Conservation (phyloP, 371 early-diverging fungal genomes). For the Apophysomyces elegans region DNA sequence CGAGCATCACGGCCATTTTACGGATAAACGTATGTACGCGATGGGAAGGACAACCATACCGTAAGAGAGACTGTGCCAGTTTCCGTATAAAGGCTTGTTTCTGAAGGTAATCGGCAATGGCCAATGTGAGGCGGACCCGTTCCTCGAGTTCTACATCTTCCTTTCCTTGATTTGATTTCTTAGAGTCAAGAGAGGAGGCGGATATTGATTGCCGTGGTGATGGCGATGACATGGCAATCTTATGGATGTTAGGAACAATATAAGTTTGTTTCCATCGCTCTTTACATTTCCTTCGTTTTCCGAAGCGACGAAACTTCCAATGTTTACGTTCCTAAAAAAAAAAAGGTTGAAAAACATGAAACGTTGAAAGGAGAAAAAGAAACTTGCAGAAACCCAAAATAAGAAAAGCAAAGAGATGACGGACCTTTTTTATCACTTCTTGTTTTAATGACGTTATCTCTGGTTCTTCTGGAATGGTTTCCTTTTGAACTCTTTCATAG, state of each 20-base stretch:
- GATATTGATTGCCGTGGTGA: not conserved
- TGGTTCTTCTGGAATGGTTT: not conserved
- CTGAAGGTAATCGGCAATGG: slow-evolving; percentile 43
- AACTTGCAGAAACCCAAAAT: not conserved
- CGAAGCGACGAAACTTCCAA: not conserved
- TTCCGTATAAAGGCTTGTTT: slow-evolving; percentile 46
- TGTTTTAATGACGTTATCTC: not conserved
- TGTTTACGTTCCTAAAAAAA: slow-evolving; percentile 7
- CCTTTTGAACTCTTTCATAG: slow-evolving; percentile 3
- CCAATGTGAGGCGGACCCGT: slow-evolving; percentile 39
- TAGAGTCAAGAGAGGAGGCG: not conserved
- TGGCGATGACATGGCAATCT: slow-evolving; percentile 3
- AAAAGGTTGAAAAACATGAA: not conserved
- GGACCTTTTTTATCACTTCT: not conserved
- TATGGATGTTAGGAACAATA: slow-evolving; percentile 14
- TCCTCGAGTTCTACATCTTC: slow-evolving; percentile 24
- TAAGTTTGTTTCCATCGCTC: slow-evolving; percentile 14
- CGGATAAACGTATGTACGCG: slow-evolving; percentile 42
- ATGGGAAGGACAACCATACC: slow-evolving; percentile 52
- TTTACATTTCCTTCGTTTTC: slow-evolving; percentile 2
- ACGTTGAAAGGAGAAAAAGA: not conserved
- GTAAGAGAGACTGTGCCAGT: slow-evolving; percentile 40
- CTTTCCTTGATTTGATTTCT: not conserved
- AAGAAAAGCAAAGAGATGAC: not conserved
- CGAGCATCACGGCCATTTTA: slow-evolving; percentile 41